Percentiles rank a stretch among this genome's conserved stretches.
Conservation (phyloP, 768 basidiomycete species). For the Sporobolomyces roseus region DNA sequence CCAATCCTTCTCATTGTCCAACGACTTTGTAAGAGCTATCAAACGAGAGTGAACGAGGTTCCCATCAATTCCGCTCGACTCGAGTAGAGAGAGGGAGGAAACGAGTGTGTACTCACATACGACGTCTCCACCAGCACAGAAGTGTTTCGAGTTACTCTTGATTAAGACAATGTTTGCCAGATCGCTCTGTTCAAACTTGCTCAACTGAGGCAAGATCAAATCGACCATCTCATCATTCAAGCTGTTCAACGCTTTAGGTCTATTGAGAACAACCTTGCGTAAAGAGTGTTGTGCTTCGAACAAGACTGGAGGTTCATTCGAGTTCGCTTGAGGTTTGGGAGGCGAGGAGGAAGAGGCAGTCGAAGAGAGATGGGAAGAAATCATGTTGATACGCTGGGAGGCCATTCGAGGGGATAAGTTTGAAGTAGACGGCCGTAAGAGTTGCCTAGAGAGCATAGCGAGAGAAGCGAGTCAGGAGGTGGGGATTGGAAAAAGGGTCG, state of each 20-base stretch:
- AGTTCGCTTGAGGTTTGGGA: not conserved
- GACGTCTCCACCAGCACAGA: constrained; percentile 94
- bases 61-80: not conserved
- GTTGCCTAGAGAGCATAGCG: constrained; percentile 10
- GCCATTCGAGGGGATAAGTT: constrained; percentile 1
- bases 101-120: constrained; percentile 59
- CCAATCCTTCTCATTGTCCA: constrained; percentile 55
- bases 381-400: constrained; percentile 12
- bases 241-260: constrained; percentile 74
- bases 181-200: constrained; percentile 70
- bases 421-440: not conserved
- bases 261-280: constrained; percentile 72
- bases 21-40: constrained; percentile 33
- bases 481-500: not conserved
- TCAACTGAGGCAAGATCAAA: constrained; percentile 65
- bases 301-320: constrained; percentile 33
- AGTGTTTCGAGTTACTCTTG: constrained; percentile 64
- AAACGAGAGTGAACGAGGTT: not conserved
- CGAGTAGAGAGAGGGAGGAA: not conserved
- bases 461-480: not conserved
- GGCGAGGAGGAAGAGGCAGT: not conserved
- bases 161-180: constrained; percentile 70
- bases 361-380: constrained; percentile 2
- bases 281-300: constrained; percentile 44
- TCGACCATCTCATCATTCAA: constrained; percentile 74